phyloP scores from a whole-genome alignment of 2,329 filamentous ascomycete genomes.

The Verticillium longisporum region DNA sequence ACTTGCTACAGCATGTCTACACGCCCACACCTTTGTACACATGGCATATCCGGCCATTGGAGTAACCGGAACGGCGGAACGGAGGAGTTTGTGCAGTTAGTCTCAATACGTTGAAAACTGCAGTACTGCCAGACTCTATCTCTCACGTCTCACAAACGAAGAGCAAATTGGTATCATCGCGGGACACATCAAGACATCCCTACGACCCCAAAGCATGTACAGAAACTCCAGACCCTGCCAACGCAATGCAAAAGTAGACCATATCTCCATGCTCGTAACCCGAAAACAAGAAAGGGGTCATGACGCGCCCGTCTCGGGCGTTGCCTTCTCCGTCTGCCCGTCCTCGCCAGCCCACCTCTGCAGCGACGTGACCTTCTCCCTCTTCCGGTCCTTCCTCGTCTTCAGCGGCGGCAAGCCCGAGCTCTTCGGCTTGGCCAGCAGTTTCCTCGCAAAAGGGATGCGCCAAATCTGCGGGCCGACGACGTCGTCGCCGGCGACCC shows the following conservation, averaged over 20 bases:
- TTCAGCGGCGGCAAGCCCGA: slow-evolving; percentile 3
- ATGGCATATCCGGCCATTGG: too few relatives aligned
- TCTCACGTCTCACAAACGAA: too few relatives aligned
- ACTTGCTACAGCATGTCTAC: too few relatives aligned
- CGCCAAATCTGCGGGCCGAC: slow-evolving; percentile 10
- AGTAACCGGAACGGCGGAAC: too few relatives aligned
- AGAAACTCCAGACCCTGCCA: not conserved
- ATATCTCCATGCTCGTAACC: not conserved
- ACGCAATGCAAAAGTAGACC: not conserved
- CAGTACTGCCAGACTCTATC: too few relatives aligned
- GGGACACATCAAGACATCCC: too few relatives aligned
- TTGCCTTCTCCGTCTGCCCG: not conserved
- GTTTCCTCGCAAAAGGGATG: slow-evolving; percentile 10
- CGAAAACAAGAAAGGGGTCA: not conserved
- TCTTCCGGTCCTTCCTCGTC: slow-evolving; percentile 7
- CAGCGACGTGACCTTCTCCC: slow-evolving; percentile 7
- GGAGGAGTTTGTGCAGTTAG: too few relatives aligned
- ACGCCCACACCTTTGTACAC: too few relatives aligned
- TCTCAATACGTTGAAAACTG: too few relatives aligned
- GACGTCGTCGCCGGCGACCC: not conserved
- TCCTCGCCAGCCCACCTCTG: not conserved
- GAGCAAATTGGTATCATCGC: too few relatives aligned
- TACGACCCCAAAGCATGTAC: too few relatives aligned
- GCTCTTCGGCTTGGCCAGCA: slow-evolving; percentile 7
- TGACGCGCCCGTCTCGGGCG: not conserved